Evolutionary conservation across 1,284 basidiomycete species (phyloP).

Genomic region (Sporisorium reilianum): DNA sequence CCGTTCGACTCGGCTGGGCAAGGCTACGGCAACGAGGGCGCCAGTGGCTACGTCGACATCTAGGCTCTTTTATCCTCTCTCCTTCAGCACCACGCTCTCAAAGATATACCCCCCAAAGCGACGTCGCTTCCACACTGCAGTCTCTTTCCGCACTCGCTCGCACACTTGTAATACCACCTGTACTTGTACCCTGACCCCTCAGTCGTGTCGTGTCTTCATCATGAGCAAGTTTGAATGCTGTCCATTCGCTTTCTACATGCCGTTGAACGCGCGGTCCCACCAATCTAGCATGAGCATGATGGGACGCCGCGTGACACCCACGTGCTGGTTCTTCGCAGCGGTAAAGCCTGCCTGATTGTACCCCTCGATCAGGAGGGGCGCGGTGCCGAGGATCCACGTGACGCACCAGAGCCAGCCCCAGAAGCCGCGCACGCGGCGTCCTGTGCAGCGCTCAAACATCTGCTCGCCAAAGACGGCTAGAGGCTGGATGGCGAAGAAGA

Average conservation of each 20-base stretch:
- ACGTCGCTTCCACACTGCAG: not conserved
- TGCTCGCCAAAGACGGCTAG: conserved; percentile 30
- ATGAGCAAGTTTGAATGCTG: not conserved
- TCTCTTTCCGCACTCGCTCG: conserved; percentile 1
- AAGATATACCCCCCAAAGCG: conserved; percentile 28
- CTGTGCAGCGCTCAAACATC: conserved; percentile 14
- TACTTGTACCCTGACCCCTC: conserved; percentile 22
- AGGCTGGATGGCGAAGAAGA: conserved; percentile 39
- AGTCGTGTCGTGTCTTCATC: not conserved
- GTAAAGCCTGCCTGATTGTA: conserved; percentile 18
- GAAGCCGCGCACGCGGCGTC: conserved; percentile 20
- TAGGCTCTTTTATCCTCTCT: conserved; percentile 4
- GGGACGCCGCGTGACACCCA: conserved; percentile 11
- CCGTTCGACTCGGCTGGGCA: conserved; percentile 38
- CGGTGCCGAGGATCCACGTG: conserved; percentile 17
- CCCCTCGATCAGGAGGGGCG: conserved; percentile 18
- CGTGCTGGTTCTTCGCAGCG: conserved; percentile 7
- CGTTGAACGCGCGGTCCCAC: conserved; percentile 18
- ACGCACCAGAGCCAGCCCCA: conserved; percentile 38
- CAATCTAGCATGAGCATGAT: conserved; percentile 21
- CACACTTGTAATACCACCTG: conserved; percentile 33
- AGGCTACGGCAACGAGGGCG: conserved; percentile 34
- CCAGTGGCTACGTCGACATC: conserved; percentile 54
- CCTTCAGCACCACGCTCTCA: not conserved
- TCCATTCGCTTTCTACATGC: conserved; percentile 5